Evolutionary conservation across 352 stramenopile species (phyloP).

Genomic region (Pythium pyrilobum): DNA sequence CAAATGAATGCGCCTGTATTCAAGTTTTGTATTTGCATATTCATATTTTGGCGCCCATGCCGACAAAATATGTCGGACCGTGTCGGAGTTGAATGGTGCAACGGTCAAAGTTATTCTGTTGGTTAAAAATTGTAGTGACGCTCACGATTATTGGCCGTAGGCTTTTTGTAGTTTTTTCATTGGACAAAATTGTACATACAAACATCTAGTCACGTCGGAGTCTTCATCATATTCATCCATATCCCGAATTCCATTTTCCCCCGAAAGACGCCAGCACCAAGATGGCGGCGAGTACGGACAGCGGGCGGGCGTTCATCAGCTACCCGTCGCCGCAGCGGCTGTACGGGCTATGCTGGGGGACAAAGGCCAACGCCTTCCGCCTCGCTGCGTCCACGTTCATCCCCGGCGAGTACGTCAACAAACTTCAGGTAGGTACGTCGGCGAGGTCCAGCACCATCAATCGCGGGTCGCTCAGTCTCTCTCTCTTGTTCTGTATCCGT

Average conservation of each 20-base stretch:
- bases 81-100: no score
- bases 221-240: not conserved
- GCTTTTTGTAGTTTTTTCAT: no score
- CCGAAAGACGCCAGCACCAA: not conserved
- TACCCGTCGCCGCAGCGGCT: conserved; percentile 59
- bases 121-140: no score
- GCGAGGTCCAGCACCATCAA: not conserved
- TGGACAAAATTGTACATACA: no score
- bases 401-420: conserved; percentile 82
- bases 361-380: conserved; percentile 48
- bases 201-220: no score
- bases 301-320: conserved; percentile 52
- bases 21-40: no score
- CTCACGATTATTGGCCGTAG: no score
- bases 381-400: conserved; percentile 79
- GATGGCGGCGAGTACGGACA: conserved; percentile 11
- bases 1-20: no score
- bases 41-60: no score
- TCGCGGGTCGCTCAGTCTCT: not conserved
- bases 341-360: conserved; percentile 76
- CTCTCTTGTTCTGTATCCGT: not conserved
- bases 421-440: conserved; percentile 57
- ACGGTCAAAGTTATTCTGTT: no score
- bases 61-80: no score
- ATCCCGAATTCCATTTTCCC: not conserved